Evolutionary conservation across 257 asterid genomes (phyloP), one percentile per base, ranked within the genome.

Genomic region (Nicotiana benthamiana): DNA sequence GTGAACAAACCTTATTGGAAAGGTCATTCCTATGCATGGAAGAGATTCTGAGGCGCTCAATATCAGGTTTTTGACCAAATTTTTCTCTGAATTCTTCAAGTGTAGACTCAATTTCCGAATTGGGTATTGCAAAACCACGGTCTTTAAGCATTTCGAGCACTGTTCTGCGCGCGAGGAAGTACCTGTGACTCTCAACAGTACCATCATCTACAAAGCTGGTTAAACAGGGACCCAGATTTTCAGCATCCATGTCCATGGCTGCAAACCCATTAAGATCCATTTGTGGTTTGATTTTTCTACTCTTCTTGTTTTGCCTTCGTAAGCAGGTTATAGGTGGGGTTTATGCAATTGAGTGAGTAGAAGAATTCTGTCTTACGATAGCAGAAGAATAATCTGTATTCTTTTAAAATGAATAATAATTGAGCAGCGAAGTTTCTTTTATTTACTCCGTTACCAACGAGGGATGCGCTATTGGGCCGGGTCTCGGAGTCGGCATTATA

Each of bases 131-230:
- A 77, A 87, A 95, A 32, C 98, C 99, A 56, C 99, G 96, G 59
- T 95, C 98, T 83, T 85, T 91, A 7, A 95, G 97, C 99, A 95
- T 95, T 79, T 95, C 99, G 77, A 93, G 89, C 80, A 88, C 36
- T 9, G 98, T 95, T 84, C 87, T 85, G 17, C 97, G 94, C 0
- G 98, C 89, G 84, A 93, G 81, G 82, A 87, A 95, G 93, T 92
- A 93, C 20, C 90, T 83, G 80, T 90, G 97, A 87, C 97, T 92
- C 79, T 87, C 97, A 9, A 46, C 61, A 89, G 90, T 89, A 26
- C 97, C 98, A 12, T 75, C 52, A 61, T 93, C 97, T 13, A 89
- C 8, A 53, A 84, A 86, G n/a, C 90, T 84, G 62, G 86, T 81
- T 56, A 93, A 84, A 86, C 98, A 93, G 52, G 51, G 81, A 1